Base-by-base conservation (phyloP, 148 eudicot species). In the Pharnaceum exiguum region DNA sequence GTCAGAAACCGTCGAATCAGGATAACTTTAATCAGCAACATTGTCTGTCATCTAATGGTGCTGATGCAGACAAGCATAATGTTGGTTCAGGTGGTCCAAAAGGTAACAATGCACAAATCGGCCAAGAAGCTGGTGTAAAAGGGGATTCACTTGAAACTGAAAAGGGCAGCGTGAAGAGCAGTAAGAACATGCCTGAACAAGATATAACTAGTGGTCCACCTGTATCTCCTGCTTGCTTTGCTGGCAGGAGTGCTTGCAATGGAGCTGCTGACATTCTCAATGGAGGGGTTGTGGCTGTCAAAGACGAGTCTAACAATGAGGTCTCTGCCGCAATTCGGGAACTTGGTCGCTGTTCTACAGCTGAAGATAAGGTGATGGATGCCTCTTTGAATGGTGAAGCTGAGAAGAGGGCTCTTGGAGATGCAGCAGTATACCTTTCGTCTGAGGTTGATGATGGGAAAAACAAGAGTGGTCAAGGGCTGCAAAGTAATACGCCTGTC, bases 361-460 rank as follows among this genome's bases (percentile, higher is more conserved):
- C 38, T 16, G 35, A 42, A 39, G 50, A 10, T 19, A 19, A 25
- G 26, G n/a, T 42, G 24, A 42, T 28, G n/a, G 62, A 28, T 28
- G 24, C 24, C 21, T 49, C 30, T 13, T 27, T 49, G 27, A 45
- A 28, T 54, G 59, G 31, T 13, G 66, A 75, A 48, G 65, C 55
- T 33, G 62, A 44, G 67, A 60, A 57, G 25, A 54, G 30, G 47
- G 61, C 48, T 62, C 49, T 12, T 50, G 58, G 45, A 30, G 63
- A 59, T 63, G 22, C 59, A 23, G 43, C 52, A 12, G 6, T 58
- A 23, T 33, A 23, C 43, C 48, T 64, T 22, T 59, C 67, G 33
- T 62, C 55, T n/a, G 57, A 39, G 37, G 27, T 3, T 45, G 70
- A 31, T 43, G 46, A 27, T 31, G 60, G 66, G 54, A 51, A 26